Base-by-base conservation (phyloP, 2,329 filamentous ascomycete species). In the Pyricularia pennisetigena region DNA sequence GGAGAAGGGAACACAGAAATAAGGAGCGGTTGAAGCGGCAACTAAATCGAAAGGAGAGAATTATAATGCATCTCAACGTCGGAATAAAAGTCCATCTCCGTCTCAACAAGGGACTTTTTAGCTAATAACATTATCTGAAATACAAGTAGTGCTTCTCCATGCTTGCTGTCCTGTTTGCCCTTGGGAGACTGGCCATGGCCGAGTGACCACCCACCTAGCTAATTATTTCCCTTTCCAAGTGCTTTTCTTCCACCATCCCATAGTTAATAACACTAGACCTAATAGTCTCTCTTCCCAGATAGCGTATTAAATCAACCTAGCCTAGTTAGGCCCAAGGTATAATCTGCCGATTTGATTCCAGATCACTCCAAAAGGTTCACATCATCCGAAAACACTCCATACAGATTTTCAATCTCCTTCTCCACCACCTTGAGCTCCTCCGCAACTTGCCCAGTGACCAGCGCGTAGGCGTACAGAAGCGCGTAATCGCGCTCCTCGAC, bases 401-500 rank as follows among this genome's bases (percentile, higher is more conserved):
- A 90, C 35, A 90, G 72, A 0, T 79, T 80, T 76, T 90, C 87
- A 67, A 91, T 82, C 75, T 89, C 87, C 70, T 76, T 80, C 72
- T 86, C 83, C 28, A 89, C 85, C 61, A 82, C 82, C 74, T 83
- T 82, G 63, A 91, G 78, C 77, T 90, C 88, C 68, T 87, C 86
- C 1, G 87, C 86, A 26, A 91, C 83, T 76, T 90, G 87, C 62
- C 86, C 84, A 8, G 88, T 90, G 65, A 90, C 87, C 63, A 91
- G 79, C 2, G 86, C 92, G 79, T 97, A 99, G 23, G 94, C 94
- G 79, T 98, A 99, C 62, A 98, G 79, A 72, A 98, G 81, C 71
- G 94, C 93, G 76, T 95, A 98, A 75, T 99, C 95, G 71, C 87
- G 86, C 76, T 94, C 91, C 71, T 88, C 88, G 1, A 88, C 82